Conservation (phyloP, 192 early-diverging fungal genomes). For the Coemansia sp. region DNA sequence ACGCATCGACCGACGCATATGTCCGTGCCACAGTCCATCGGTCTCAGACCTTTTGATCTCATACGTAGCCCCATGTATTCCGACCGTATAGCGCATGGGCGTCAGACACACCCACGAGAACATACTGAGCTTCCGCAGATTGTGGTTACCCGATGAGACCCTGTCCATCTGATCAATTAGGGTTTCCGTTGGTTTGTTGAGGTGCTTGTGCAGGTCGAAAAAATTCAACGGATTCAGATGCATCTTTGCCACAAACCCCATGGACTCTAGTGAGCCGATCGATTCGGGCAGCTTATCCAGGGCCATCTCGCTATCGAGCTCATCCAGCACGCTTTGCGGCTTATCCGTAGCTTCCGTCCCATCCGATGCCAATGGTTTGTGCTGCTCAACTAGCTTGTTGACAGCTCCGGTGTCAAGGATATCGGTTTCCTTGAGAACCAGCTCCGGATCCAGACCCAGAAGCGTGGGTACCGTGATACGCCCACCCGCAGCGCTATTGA, state of each 20-base stretch:
- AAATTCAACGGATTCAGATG: slow-evolving; percentile 37
- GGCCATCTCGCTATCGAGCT: slow-evolving; percentile 8
- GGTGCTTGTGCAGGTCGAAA: slow-evolving; percentile 11
- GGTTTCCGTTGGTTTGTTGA: background rate
- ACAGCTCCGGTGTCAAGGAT: slow-evolving; percentile 7
- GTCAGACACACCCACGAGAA: slow-evolving; percentile 37
- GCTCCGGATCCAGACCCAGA: slow-evolving; percentile 69
- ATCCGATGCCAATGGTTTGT: background rate
- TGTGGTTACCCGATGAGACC: slow-evolving; percentile 25
- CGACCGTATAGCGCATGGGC: slow-evolving; percentile 19
- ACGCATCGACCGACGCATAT: background rate
- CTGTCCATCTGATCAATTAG: slow-evolving; percentile 8
- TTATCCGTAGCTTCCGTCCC: background rate
- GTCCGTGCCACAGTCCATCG: slow-evolving; percentile 11
- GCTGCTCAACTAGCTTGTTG: background rate
- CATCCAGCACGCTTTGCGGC: slow-evolving; percentile 6
- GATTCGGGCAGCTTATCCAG: background rate
- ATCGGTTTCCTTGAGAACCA: slow-evolving; percentile 53
- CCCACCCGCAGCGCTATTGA: slow-evolving; percentile 35
- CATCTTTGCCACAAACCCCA: slow-evolving; percentile 26
- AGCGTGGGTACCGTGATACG: slow-evolving; percentile 77
- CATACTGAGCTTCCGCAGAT: slow-evolving; percentile 20
- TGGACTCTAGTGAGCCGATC: slow-evolving; percentile 16
- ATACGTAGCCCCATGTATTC: background rate
- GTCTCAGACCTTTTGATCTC: slow-evolving; percentile 9